Evolutionary conservation across 345 rosid species (phyloP).

Genomic region (Gossypium mustelinum): DNA sequence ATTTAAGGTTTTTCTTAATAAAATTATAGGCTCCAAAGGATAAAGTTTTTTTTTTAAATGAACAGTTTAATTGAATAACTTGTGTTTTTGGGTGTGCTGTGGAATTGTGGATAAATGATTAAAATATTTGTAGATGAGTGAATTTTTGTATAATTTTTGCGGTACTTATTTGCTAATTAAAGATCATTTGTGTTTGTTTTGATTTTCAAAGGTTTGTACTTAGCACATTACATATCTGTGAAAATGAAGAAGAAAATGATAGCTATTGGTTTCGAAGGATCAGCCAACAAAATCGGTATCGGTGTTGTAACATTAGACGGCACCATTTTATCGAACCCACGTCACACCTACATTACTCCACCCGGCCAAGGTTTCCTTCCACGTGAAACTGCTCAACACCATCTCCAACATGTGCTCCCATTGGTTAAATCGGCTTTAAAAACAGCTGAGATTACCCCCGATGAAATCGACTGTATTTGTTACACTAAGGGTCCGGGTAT

Average conservation of each 20-base stretch:
- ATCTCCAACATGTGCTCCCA: constrained; percentile 80
- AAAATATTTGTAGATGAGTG: neutral
- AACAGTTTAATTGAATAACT: neutral
- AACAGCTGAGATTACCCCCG: constrained; percentile 54
- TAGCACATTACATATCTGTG: neutral
- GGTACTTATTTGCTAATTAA: neutral
- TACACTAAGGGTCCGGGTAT: constrained; percentile 96
- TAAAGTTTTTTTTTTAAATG: neutral
- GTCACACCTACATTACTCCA: constrained; percentile 91
- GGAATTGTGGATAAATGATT: neutral
- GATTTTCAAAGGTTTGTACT: neutral
- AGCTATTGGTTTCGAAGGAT: constrained; percentile 90
- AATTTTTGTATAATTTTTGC: neutral
- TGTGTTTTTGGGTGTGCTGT: neutral
- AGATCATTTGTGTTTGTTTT: neutral
- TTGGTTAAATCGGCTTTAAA: constrained; percentile 64
- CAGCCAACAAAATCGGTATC: constrained; percentile 90
- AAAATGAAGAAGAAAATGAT: constrained; percentile 60
- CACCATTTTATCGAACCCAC: constrained; percentile 80
- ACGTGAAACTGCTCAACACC: constrained; percentile 91
- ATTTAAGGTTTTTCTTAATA: neutral
- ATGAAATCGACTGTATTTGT: constrained; percentile 82
- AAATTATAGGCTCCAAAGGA: neutral
- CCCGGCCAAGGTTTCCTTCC: constrained; percentile 98
- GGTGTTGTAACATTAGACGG: constrained; percentile 86